These are phyloP conservation scores for Juglanconis oblonga DNA, from an alignment of 2,329 filamentous ascomycete species.

Conservation along the genomic window DNA sequence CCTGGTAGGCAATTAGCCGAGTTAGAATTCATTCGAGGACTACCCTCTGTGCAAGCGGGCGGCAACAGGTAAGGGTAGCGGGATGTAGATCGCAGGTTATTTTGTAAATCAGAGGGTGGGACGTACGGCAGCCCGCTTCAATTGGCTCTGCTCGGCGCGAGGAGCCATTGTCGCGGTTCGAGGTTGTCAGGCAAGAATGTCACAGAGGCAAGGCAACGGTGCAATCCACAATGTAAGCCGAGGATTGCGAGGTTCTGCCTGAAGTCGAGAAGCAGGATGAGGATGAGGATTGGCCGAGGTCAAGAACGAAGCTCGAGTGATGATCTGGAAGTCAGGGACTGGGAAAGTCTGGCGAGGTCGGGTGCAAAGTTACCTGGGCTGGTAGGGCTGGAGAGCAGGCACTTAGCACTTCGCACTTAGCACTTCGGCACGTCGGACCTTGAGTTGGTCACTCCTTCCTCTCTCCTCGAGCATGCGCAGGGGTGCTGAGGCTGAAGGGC, in stretches of 20 bases:
- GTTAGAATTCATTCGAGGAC: conserved; percentile 22
- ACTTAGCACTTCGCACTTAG: neutral
- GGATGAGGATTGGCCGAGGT: neutral
- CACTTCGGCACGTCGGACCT: too few relatives aligned
- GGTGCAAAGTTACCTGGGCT: neutral
- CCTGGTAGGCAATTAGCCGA: conserved; percentile 42
- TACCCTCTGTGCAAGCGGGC: neutral
- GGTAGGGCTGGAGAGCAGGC: neutral
- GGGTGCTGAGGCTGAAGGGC: neutral
- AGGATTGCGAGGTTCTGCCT: conserved; percentile 6
- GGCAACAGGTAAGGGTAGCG: neutral
- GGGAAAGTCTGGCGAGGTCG: neutral
- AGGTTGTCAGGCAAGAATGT: conserved; percentile 1
- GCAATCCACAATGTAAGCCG: conserved; percentile 4
- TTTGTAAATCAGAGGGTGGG: conserved; percentile 8
- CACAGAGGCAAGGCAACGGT: neutral
- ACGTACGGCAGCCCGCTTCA: conserved; percentile 29
- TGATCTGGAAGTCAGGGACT: too few relatives aligned
- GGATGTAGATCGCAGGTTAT: neutral
- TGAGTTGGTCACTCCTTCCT: conserved; percentile 1
- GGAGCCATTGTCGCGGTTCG: conserved; percentile 20
- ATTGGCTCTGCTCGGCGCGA: conserved; percentile 27
- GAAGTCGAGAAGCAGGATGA: conserved; percentile 1
- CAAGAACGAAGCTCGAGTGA: neutral
- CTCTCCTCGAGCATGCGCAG: neutral